Conservation (phyloP, 352 stramenopile species). For the Salisapilia sapeloensis region DNA sequence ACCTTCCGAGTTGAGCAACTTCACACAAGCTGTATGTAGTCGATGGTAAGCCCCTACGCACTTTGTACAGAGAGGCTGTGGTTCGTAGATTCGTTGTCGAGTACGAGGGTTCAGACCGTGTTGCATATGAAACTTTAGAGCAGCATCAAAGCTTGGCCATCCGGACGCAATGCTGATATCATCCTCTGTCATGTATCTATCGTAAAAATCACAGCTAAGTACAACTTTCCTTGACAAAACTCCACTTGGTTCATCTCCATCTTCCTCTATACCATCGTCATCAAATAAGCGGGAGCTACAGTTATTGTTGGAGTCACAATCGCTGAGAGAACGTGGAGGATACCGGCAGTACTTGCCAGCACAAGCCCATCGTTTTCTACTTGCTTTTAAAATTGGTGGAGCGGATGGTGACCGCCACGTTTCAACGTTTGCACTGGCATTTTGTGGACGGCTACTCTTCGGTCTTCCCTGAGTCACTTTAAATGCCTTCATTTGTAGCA, state of each 20-base stretch:
- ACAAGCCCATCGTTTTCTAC: slow-evolving; percentile 32
- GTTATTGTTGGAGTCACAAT: slow-evolving; percentile 1
- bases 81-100: slow-evolving; percentile 30
- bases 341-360: slow-evolving; percentile 17
- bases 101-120: slow-evolving; percentile 31
- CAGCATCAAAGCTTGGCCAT: slow-evolving; percentile 13
- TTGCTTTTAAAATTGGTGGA: neutral
- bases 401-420: too few relatives aligned
- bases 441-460: too few relatives aligned
- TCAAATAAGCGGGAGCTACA: too few relatives aligned
- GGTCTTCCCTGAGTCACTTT: slow-evolving; percentile 6
- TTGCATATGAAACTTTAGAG: slow-evolving; percentile 36
- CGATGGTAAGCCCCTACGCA: slow-evolving; percentile 29
- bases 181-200: slow-evolving; percentile 14
- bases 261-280: too few relatives aligned
- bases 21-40: slow-evolving; percentile 19
- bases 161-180: slow-evolving; percentile 28
- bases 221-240: slow-evolving; percentile 50
- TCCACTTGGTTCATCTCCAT: slow-evolving; percentile 14
- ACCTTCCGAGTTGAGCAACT: slow-evolving; percentile 1
- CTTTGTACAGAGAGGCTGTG: slow-evolving; percentile 22
- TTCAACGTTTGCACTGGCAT: too few relatives aligned
- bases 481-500: slow-evolving; percentile 60
- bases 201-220: slow-evolving; percentile 47
- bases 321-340: neutral